Conservation (phyloP, 768 basidiomycete genomes). For the Mycena amicta region DNA sequence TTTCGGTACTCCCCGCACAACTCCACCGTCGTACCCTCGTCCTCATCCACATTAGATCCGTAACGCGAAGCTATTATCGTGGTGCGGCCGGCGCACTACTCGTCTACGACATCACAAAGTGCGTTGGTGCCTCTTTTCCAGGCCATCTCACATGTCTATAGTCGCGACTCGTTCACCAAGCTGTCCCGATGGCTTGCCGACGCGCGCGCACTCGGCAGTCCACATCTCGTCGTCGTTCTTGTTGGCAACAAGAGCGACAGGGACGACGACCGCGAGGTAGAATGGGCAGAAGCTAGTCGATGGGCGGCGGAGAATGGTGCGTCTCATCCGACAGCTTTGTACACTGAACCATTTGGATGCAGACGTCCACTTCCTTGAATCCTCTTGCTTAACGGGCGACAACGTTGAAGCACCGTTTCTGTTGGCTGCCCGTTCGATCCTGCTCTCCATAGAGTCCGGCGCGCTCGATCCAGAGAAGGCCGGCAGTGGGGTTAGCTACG, state of each 20-base stretch:
- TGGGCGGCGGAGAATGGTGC: constrained; percentile 97
- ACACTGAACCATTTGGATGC: constrained; percentile 11
- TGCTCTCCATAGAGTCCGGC: constrained; percentile 90
- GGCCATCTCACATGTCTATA: constrained; percentile 35
- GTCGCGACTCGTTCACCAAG: constrained; percentile 85
- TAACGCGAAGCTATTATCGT: constrained; percentile 94
- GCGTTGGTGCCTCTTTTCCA: constrained; percentile 21
- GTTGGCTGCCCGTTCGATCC: constrained; percentile 81
- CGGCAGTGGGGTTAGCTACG: constrained; percentile 95
- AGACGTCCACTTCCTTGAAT: constrained; percentile 94
- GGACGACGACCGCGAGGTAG: constrained; percentile 93
- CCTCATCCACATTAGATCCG: constrained; percentile 55
- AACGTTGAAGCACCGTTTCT: constrained; percentile 95
- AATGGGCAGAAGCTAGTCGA: constrained; percentile 90
- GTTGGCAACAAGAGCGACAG: constrained; percentile 96
- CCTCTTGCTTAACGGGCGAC: constrained; percentile 88
- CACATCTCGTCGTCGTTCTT: constrained; percentile 84
- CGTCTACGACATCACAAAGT: constrained; percentile 94
- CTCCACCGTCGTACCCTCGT: constrained; percentile 14
- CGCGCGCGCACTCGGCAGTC: constrained; percentile 89
- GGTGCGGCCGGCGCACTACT: constrained; percentile 91
- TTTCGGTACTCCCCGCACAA: constrained; percentile 59
- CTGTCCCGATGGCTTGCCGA: constrained; percentile 91
- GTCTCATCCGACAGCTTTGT: constrained; percentile 20
- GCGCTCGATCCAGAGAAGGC: constrained; percentile 90